A percentile compares a stretch with the other conserved stretches of the same genome.
phyloP scores from a whole-genome alignment of 2,329 filamentous ascomycete species.

The Botryotinia calthae region DNA sequence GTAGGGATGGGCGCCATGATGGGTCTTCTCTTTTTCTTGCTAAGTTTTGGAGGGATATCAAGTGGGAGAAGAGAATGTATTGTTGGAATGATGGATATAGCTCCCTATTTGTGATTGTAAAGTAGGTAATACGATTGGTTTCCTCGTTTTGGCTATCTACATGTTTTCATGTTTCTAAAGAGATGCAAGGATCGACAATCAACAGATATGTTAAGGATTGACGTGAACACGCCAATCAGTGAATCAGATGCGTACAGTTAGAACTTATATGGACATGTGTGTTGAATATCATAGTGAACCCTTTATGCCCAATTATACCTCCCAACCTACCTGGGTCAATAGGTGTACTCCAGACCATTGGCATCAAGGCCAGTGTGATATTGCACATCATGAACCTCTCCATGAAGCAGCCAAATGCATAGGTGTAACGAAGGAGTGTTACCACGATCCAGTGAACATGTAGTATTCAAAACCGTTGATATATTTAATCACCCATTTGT shows the following conservation, averaged over 20 bases:
- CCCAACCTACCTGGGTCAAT: neutral
- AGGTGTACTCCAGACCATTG: neutral
- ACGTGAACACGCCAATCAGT: neutral
- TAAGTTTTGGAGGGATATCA: too few species aligned
- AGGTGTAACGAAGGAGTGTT: neutral
- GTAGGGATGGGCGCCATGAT: slow-evolving; percentile 8
- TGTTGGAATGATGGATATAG: neutral
- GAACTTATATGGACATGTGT: neutral
- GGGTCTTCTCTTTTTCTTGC: neutral
- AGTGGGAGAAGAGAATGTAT: neutral
- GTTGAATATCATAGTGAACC: neutral
- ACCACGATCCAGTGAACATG: neutral
- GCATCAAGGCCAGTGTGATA: neutral
- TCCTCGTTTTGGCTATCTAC: neutral
- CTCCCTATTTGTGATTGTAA: neutral
- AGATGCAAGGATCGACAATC: neutral
- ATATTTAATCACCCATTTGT: neutral
- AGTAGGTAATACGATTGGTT: neutral
- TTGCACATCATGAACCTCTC: neutral
- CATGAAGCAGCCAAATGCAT: neutral
- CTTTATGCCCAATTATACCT: neutral
- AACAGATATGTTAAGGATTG: too few species aligned
- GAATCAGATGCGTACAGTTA: neutral
- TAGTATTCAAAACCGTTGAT: neutral
- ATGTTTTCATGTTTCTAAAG: neutral